Evolutionary conservation across 139 green algal species (phyloP), one percentile per base, ranked within the genome.

Genomic region (Bryopsis sp.): DNA sequence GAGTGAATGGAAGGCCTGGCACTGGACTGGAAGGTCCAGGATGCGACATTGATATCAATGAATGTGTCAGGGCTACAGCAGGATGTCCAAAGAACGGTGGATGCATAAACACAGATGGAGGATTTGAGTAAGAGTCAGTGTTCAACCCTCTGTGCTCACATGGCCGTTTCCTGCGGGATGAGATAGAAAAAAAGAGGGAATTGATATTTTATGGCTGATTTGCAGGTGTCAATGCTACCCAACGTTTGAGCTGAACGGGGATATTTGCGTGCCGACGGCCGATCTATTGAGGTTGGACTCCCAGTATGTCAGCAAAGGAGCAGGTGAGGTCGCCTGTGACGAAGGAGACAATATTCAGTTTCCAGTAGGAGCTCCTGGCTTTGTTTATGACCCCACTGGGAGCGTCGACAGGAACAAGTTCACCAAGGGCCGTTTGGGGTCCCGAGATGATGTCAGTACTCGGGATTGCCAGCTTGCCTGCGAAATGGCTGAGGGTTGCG

Each of bases 31-130:
- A 87, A 58, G 81, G 81, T 24, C 67, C 77, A n/a, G 3, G 4
- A 11, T 88, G 82, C 74, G 47, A 70, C 29, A 54, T 75, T 15
- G 78, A 86, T 39, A 77, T 88, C 54, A 82, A 88, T 58, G 82
- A 88, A 47, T 88, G 82, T 48, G 69, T 75, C 1, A 47, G 82
- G 0, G 70, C 57, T 26, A 81, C 72, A 1, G 47, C 70, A 3
- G 48, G 54, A 5, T 88, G 82, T 48, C 46, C 64, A 39, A 11
- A 59, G 0, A 74, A 81, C 54, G 80, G 81, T 22, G 68, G 43
- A 7, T 88, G 82, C 71, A 70, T 74, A 43, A 82, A 88, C 72
- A 77, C 50, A 28, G 7, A 46, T 0, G 74, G 78, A 26, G 62
- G 71, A 24, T 67, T 67, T 24, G 34, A 43, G 31, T 54, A 19